phyloP scores from a whole-genome alignment of 2,329 filamentous ascomycete genomes.

The Paracorniculantispora psalliotae region DNA sequence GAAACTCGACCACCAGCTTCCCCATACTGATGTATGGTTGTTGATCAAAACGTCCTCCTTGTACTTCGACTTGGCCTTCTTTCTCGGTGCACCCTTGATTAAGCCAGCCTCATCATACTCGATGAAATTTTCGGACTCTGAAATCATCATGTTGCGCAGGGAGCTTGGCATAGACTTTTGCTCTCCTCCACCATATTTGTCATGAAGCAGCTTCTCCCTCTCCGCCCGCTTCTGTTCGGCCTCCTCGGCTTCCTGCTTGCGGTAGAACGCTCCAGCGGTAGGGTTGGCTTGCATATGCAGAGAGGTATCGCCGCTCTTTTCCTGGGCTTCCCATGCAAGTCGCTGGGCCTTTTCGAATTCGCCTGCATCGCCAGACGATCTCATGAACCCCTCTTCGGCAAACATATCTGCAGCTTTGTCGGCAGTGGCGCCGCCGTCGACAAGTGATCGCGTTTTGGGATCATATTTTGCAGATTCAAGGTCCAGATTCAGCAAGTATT shows the following conservation, averaged over 20 bases:
- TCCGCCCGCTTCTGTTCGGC: slow-evolving; percentile 63
- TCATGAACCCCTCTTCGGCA: slow-evolving; percentile 89
- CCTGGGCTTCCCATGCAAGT: slow-evolving; percentile 94
- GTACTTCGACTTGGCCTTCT: slow-evolving; percentile 82
- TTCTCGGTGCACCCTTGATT: slow-evolving; percentile 81
- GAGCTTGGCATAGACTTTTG: slow-evolving; percentile 51
- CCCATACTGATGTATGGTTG: slow-evolving; percentile 92
- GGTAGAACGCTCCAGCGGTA: slow-evolving; percentile 79
- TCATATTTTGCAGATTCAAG: slow-evolving; percentile 97
- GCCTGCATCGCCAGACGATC: slow-evolving; percentile 81
- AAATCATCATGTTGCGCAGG: slow-evolving; percentile 62
- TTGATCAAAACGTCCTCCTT: slow-evolving; percentile 80
- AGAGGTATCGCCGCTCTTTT: slow-evolving; percentile 70
- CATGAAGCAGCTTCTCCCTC: slow-evolving; percentile 64
- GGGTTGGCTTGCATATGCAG: slow-evolving; percentile 94
- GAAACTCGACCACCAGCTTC: slow-evolving; percentile 95
- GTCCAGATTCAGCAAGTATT: slow-evolving; percentile 92
- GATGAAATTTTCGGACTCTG: slow-evolving; percentile 80
- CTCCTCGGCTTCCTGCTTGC: slow-evolving; percentile 75
- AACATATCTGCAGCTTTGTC: slow-evolving; percentile 79
- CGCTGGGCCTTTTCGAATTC: slow-evolving; percentile 86
- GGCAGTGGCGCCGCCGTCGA: slow-evolving; percentile 74
- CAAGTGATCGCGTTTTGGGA: slow-evolving; percentile 88
- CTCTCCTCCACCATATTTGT: slow-evolving; percentile 75
- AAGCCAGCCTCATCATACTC: slow-evolving; percentile 90